Conservation (phyloP, 305 asterid species). For the Monarda citriodora region DNA sequence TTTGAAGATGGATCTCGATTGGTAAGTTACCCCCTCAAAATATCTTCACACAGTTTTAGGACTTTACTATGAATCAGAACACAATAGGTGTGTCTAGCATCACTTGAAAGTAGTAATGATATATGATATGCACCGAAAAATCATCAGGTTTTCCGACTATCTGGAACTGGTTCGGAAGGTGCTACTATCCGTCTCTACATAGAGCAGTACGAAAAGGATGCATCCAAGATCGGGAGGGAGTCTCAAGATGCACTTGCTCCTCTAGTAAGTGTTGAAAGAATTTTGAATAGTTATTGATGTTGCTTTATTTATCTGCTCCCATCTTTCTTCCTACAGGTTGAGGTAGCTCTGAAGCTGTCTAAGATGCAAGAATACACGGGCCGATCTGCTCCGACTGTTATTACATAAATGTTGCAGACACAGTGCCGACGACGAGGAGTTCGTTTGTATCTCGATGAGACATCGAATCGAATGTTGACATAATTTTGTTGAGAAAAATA, state of each 20-base stretch:
- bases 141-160: slow-evolving; percentile 93
- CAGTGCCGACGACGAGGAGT: slow-evolving; percentile 1
- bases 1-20: slow-evolving; percentile 97
- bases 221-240: slow-evolving; percentile 87
- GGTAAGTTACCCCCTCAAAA: slow-evolving; percentile 44
- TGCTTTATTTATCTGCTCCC: not conserved
- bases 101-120: slow-evolving; percentile 9
- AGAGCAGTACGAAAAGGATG: slow-evolving; percentile 90
- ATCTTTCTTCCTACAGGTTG: slow-evolving; percentile 49
- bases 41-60: slow-evolving; percentile 1
- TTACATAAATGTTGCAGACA: slow-evolving; percentile 50
- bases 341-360: slow-evolving; percentile 92
- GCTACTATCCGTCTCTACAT: slow-evolving; percentile 98
- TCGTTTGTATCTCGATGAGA: slow-evolving; percentile 2
- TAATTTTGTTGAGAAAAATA: slow-evolving; percentile 29
- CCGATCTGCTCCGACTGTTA: slow-evolving; percentile 93
- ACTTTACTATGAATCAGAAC: not conserved
- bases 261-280: slow-evolving; percentile 40
- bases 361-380: slow-evolving; percentile 93
- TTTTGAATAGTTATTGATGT: not conserved
- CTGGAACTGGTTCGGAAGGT: slow-evolving; percentile 99
- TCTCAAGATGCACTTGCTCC: slow-evolving; percentile 94
- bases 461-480: slow-evolving; percentile 5
- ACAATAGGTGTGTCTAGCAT: not conserved
- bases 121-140: not conserved